phyloP scores from a whole-genome alignment of 305 asterid species.

The Coffea humblotiana region DNA sequence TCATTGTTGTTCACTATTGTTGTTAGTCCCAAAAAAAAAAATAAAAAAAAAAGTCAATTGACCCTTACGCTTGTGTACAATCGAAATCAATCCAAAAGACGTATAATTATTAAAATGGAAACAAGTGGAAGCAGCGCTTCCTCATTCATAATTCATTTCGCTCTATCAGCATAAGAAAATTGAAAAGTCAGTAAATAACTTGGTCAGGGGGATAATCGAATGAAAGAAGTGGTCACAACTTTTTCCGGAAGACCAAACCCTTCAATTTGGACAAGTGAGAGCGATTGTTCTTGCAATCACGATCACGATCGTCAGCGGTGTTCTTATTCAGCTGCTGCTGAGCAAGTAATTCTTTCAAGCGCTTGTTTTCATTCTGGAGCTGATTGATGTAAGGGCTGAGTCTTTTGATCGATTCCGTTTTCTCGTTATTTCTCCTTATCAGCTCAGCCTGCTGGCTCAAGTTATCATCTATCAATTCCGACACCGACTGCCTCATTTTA shows the following conservation, averaged over 20 bases:
- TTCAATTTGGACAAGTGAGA: conserved; percentile 1
- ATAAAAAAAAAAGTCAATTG: too few species aligned
- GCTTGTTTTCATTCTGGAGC: conserved; percentile 26
- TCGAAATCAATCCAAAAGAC: too few species aligned
- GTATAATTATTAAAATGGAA: too few species aligned
- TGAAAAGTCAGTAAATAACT: background rate
- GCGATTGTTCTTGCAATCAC: background rate
- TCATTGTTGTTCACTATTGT: too few species aligned
- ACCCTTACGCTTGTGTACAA: too few species aligned
- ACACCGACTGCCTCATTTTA: conserved; percentile 14
- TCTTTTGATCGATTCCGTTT: conserved; percentile 21
- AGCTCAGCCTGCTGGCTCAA: conserved; percentile 30
- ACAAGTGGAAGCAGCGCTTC: too few species aligned
- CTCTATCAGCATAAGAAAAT: background rate
- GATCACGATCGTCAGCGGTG: background rate
- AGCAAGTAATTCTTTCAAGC: conserved; percentile 1
- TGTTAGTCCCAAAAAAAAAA: too few species aligned
- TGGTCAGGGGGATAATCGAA: too few species aligned
- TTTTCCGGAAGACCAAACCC: background rate
- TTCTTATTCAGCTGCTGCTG: background rate
- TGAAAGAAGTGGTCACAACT: background rate
- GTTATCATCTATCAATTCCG: conserved; percentile 29
- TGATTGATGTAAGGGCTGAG: background rate
- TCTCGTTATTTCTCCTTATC: conserved; percentile 33
- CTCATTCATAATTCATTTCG: background rate